A percentile compares a stretch with the other conserved stretches of the same genome.
Conservation (phyloP, 805 yeast genomes). For the Barnettozyma salicaria region DNA sequence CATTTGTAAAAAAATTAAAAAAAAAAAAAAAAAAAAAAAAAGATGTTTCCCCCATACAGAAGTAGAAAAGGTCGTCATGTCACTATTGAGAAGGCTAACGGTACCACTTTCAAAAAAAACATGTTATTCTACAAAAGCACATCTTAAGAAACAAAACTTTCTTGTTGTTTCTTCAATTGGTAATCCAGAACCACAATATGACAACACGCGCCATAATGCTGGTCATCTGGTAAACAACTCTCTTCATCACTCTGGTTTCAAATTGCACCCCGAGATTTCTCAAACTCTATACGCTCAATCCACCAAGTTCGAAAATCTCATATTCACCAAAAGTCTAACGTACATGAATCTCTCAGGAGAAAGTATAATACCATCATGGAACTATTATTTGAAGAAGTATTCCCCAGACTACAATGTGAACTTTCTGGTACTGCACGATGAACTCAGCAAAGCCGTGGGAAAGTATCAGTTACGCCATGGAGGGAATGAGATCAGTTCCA, state of each 20-base stretch:
- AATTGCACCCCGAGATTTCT: background rate
- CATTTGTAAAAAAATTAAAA: too few relatives aligned
- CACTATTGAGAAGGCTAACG: background rate
- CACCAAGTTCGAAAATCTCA: slow-evolving; percentile 25
- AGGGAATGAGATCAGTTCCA: slow-evolving; percentile 42
- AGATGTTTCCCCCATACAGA: background rate
- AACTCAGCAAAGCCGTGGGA: slow-evolving; percentile 62
- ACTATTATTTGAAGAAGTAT: slow-evolving; percentile 26
- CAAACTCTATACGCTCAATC: slow-evolving; percentile 5
- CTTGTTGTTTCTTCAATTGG: slow-evolving; percentile 54
- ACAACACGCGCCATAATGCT: slow-evolving; percentile 68
- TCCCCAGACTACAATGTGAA: slow-evolving; percentile 29
- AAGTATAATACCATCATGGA: slow-evolving; percentile 46
- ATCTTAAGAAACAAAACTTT: slow-evolving; percentile 16
- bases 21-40: too few relatives aligned
- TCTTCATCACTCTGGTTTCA: slow-evolving; percentile 15
- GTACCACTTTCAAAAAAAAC: background rate
- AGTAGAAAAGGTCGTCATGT: background rate
- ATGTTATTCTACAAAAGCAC: slow-evolving; percentile 1
- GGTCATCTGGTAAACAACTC: slow-evolving; percentile 55
- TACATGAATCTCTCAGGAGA: slow-evolving; percentile 71
- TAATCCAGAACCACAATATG: slow-evolving; percentile 62
- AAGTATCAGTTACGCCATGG: slow-evolving; percentile 55
- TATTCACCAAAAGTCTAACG: slow-evolving; percentile 46
- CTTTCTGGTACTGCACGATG: slow-evolving; percentile 72